Evolutionary conservation across 176 grass and related monocot genomes (phyloP), one percentile per base, ranked within the genome.

Genomic region (Poa annua): DNA sequence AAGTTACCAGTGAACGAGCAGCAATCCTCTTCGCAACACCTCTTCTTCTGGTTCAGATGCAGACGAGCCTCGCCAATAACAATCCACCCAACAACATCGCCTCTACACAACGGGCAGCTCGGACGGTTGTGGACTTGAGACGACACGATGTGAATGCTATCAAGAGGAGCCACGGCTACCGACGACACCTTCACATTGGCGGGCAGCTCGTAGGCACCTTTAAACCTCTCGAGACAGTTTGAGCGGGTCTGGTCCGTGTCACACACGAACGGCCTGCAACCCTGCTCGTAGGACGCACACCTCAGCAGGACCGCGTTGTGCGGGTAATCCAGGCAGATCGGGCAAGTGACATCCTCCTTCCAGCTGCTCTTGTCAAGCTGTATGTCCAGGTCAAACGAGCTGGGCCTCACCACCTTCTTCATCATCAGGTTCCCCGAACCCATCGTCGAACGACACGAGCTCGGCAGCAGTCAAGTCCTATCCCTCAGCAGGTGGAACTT

Each of bases 221-320:
- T 95, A 60, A 98, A 98, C 76, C 96, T 92, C 71, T 91, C 90
- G 2, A 98, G 88, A 64, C 96, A 98, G 65, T 98, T 98, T 33
- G 96, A 98, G 13, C 85, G 96, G 4, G 89, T 91, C 81, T 98
- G 92, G 64, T 95, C 96, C 2, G 96, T 98, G 22, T 95, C 96
- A 8, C 92, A 98, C 75, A 98, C 90, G 78, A 98, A 98, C 10
- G 96, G 89, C 34, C 96, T 88, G 80, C 96, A 98, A 0, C 96
- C 96, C 57, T 98, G 93, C 70, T 95, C 96, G 75, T 93, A 93
- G 45, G 92, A 95, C 0, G 92, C 88, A 56, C 96, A 98, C 26
- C 86, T 84, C 2, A 98, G 87, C 4, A 98, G 85, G 42, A 98
- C 96, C 2, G 88, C 89, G 33, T 98, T 98, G 85, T 98, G 92